Evolutionary conservation across 305 asterid species (phyloP).

Genomic region (Solanum aculeatissimum): DNA sequence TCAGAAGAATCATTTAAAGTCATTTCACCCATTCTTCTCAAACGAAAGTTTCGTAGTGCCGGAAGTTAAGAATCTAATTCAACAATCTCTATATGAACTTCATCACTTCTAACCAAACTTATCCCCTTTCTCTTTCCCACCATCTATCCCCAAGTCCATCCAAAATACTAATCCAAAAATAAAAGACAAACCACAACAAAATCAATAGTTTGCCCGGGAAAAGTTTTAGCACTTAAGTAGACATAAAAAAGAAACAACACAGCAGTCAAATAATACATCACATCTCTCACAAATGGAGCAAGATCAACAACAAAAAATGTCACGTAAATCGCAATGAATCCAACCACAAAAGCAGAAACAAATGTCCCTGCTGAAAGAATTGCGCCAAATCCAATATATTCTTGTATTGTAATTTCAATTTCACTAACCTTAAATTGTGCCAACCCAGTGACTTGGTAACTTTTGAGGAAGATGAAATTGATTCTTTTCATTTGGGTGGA

Average conservation of each 20-base stretch:
- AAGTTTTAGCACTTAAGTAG: slow-evolving; percentile 90
- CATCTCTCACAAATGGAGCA: slow-evolving; percentile 82
- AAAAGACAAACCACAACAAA: slow-evolving; percentile 78
- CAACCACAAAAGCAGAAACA: slow-evolving; percentile 89
- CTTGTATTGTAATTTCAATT: no score
- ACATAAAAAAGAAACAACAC: slow-evolving; percentile 72
- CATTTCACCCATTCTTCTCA: no score
- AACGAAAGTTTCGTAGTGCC: no score
- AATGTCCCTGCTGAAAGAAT: slow-evolving; percentile 93
- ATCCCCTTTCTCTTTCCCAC: slow-evolving; percentile 17
- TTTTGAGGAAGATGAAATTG: no score
- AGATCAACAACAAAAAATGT: slow-evolving; percentile 83
- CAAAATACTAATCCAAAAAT: slow-evolving; percentile 79
- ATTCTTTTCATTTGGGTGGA: no score
- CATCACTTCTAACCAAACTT: slow-evolving; percentile 11
- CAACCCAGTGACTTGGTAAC: no score
- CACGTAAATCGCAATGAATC: slow-evolving; percentile 71
- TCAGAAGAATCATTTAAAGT: no score
- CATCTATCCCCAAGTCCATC: slow-evolving; percentile 58
- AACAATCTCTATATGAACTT: slow-evolving; percentile 9
- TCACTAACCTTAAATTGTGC: no score
- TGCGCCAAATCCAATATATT: slow-evolving; percentile 56
- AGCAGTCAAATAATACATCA: slow-evolving; percentile 70
- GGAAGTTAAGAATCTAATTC: slow-evolving; percentile 24
- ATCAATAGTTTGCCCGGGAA: slow-evolving; percentile 89